Evolutionary conservation across 208 protist species (phyloP).

Genomic region (Novymonas esmeraldas): DNA sequence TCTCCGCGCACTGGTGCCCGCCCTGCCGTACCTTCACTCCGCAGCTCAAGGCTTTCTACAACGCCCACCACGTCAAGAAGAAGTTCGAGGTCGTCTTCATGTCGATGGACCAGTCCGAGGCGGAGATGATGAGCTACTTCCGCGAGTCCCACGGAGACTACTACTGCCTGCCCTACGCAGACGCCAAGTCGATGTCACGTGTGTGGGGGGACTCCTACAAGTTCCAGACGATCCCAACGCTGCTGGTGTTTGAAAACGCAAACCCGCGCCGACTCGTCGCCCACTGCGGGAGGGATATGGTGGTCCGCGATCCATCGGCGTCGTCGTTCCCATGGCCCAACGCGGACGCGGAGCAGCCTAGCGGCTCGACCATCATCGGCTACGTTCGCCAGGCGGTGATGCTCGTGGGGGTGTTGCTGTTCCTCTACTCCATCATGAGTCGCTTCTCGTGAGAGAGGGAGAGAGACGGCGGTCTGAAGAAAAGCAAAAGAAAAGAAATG

Average conservation of each 20-base stretch:
- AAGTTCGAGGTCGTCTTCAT: slow-evolving; percentile 80
- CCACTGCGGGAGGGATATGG: slow-evolving; percentile 13
- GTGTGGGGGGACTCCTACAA: slow-evolving; percentile 23
- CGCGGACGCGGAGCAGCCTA: slow-evolving; percentile 11
- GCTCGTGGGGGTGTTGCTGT: slow-evolving; percentile 3
- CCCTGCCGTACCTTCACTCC: slow-evolving; percentile 84
- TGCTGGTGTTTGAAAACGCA: slow-evolving; percentile 51
- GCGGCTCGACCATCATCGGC: not conserved
- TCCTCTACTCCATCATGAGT: slow-evolving; percentile 11
- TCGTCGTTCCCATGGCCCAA: slow-evolving; percentile 34
- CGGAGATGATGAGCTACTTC: slow-evolving; percentile 55
- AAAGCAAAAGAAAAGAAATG: too few species aligned
- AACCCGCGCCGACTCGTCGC: slow-evolving; percentile 8
- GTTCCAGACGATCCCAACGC: slow-evolving; percentile 38
- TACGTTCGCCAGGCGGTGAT: not conserved
- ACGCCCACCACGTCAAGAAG: slow-evolving; percentile 37
- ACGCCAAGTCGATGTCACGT: slow-evolving; percentile 24
- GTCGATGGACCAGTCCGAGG: slow-evolving; percentile 48
- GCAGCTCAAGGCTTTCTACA: slow-evolving; percentile 41
- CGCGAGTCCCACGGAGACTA: slow-evolving; percentile 49
- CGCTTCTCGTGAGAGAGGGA: not conserved
- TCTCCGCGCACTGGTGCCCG: slow-evolving; percentile 85
- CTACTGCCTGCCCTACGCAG: slow-evolving; percentile 44
- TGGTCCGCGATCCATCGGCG: slow-evolving; percentile 7
- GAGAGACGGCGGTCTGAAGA: too few species aligned